These are phyloP conservation scores for Termitomyces sp. DNA, from an alignment of 768 basidiomycete genomes.

Conservation along the genomic window DNA sequence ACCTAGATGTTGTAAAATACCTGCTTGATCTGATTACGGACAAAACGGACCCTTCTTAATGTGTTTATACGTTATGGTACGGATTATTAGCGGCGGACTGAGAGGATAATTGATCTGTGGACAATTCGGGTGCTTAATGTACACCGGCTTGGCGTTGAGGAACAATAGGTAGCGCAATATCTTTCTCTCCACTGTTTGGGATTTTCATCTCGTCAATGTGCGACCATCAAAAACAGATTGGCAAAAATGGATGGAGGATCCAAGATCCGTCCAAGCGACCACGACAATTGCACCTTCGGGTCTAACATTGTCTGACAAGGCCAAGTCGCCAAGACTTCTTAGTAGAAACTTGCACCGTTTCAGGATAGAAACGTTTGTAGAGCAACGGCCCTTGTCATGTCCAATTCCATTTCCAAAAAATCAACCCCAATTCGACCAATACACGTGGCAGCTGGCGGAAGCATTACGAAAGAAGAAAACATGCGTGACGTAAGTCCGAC, in stretches of 20 bases:
- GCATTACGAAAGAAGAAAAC: neutral
- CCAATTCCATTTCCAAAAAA: too few relatives aligned
- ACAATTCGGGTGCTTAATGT: neutral
- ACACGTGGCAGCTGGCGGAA: neutral
- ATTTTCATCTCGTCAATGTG: neutral
- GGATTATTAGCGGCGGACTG: neutral
- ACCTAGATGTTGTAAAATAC: too few relatives aligned
- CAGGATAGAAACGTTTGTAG: too few relatives aligned
- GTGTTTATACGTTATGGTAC: neutral
- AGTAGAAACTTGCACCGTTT: too few relatives aligned
- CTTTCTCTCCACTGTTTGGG: neutral
- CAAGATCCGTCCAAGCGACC: neutral
- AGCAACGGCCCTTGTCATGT: too few relatives aligned
- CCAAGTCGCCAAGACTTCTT: too few relatives aligned
- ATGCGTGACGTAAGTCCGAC: neutral
- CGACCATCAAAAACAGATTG: neutral
- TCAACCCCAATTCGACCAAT: too few relatives aligned
- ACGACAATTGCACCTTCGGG: neutral
- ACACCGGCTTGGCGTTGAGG: neutral
- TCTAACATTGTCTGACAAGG: neutral
- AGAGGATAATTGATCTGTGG: neutral
- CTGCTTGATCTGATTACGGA: too few relatives aligned
- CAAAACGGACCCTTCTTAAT: too few relatives aligned
- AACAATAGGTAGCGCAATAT: neutral
- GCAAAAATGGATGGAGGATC: neutral